These are phyloP conservation scores for Phanerochaete carnosa DNA, from an alignment of 768 basidiomycete genomes.

Conservation along the genomic window DNA sequence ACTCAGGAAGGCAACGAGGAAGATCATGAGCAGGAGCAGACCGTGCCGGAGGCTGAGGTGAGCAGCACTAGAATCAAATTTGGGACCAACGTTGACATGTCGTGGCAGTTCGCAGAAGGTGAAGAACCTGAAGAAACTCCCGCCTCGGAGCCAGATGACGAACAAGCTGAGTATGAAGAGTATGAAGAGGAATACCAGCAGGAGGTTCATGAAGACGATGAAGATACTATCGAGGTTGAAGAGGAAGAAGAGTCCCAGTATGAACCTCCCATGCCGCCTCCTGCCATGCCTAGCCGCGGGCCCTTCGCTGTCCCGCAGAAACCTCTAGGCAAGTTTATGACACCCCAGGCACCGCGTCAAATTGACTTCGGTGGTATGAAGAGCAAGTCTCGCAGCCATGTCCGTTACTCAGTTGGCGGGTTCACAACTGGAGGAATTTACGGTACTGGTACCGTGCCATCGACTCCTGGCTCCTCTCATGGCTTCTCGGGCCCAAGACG, in stretches of 20 bases:
- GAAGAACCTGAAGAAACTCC: slow-evolving; percentile 13
- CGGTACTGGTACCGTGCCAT: not conserved
- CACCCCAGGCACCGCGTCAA: slow-evolving; percentile 42
- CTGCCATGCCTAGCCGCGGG: not conserved
- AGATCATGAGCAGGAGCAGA: slow-evolving; percentile 14
- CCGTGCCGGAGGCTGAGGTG: slow-evolving; percentile 18
- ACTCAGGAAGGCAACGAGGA: slow-evolving; percentile 18
- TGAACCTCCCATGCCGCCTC: not conserved
- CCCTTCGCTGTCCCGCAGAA: not conserved
- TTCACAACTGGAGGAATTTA: slow-evolving; percentile 13
- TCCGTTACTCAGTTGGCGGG: slow-evolving; percentile 41
- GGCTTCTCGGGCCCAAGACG: slow-evolving; percentile 38
- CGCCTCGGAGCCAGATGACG: slow-evolving; percentile 15
- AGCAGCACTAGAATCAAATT: not conserved
- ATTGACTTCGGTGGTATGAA: not conserved
- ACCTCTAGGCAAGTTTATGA: slow-evolving; percentile 47
- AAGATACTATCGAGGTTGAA: slow-evolving; percentile 4
- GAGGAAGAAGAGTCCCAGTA: slow-evolving; percentile 20
- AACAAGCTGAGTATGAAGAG: slow-evolving; percentile 10
- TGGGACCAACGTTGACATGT: too few species aligned
- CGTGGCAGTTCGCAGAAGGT: slow-evolving; percentile 21
- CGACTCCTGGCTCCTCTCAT: slow-evolving; percentile 3
- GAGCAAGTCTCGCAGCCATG: slow-evolving; percentile 1
- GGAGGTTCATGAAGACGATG: slow-evolving; percentile 8
- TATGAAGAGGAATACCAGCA: slow-evolving; percentile 4